Percentiles rank a stretch among this genome's conserved stretches.
Evolutionary conservation across 2,329 filamentous ascomycete genomes (phyloP).

Genomic region (Paraphaeosphaeria sporulosa): DNA sequence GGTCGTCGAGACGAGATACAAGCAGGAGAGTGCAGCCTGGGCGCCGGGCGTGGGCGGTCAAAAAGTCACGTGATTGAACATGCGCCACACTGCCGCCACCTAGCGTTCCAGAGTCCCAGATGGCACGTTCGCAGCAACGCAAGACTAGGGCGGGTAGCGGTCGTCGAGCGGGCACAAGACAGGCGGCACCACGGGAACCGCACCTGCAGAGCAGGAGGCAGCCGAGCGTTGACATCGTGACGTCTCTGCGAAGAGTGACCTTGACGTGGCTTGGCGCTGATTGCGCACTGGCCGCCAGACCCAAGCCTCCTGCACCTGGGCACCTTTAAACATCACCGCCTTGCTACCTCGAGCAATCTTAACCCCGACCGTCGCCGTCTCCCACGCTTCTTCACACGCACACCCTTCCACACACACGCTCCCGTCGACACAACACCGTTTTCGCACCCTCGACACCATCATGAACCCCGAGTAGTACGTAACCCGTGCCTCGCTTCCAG

Average conservation of each 20-base stretch:
- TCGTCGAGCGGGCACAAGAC: background rate
- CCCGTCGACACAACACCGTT: conserved; percentile 19
- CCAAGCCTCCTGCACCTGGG: conserved; percentile 13
- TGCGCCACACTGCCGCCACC: conserved; percentile 7
- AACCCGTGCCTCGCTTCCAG: conserved; percentile 39
- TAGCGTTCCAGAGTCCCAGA: background rate
- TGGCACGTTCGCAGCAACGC: background rate
- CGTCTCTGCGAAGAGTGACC: conserved; percentile 9
- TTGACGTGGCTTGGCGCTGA: conserved; percentile 12
- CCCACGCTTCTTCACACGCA: conserved; percentile 1
- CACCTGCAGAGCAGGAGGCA: background rate
- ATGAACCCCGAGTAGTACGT: conserved; percentile 96
- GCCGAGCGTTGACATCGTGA: conserved; percentile 6
- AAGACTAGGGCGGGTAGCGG: background rate
- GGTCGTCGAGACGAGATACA: background rate
- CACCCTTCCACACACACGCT: conserved; percentile 14
- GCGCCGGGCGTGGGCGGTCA: background rate
- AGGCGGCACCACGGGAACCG: background rate
- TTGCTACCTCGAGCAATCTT: conserved; percentile 7
- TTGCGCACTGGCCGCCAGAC: conserved; percentile 9
- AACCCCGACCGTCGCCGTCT: conserved; percentile 14
- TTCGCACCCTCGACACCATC: conserved; percentile 52
- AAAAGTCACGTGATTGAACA: conserved; percentile 4
- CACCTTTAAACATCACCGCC: conserved; percentile 15
- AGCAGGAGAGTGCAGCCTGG: background rate